Evolutionary conservation across 305 asterid genomes (phyloP).

Genomic region (Fraxinus baroniana): DNA sequence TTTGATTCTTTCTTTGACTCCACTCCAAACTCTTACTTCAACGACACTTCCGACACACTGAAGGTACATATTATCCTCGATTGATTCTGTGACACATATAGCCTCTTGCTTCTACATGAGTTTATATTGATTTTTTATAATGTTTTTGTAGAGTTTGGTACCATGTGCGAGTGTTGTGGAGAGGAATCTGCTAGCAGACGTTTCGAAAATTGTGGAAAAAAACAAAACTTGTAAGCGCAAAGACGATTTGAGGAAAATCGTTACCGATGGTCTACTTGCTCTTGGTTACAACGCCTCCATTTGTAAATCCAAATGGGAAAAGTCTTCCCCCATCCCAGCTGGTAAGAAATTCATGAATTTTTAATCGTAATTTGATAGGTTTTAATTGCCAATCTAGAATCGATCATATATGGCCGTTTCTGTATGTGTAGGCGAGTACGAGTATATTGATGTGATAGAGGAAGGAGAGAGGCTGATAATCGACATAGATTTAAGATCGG

Average conservation of each 20-base stretch:
- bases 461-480: slow-evolving; percentile 67
- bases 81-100: not conserved
- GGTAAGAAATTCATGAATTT: slow-evolving; percentile 27
- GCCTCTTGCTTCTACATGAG: slow-evolving; percentile 4
- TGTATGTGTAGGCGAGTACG: slow-evolving; percentile 62
- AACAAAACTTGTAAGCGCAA: slow-evolving; percentile 59
- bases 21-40: slow-evolving; percentile 54
- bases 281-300: slow-evolving; percentile 73
- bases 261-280: slow-evolving; percentile 54
- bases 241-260: slow-evolving; percentile 67
- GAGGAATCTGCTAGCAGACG: slow-evolving; percentile 79
- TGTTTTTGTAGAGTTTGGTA: slow-evolving; percentile 59
- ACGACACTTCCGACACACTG: slow-evolving; percentile 63
- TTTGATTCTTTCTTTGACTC: slow-evolving; percentile 65
- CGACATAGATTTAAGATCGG: slow-evolving; percentile 89
- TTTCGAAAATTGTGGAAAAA: slow-evolving; percentile 71
- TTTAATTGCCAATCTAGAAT: not conserved
- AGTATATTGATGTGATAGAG: slow-evolving; percentile 69
- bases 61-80: slow-evolving; percentile 43
- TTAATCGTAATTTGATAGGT: not conserved
- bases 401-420: not conserved
- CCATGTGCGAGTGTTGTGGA: slow-evolving; percentile 67
- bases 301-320: slow-evolving; percentile 95
- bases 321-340: slow-evolving; percentile 73
- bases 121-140: not conserved